Conservation (phyloP, 139 green algal species). For the Chlamydomonas sphaeroides region DNA sequence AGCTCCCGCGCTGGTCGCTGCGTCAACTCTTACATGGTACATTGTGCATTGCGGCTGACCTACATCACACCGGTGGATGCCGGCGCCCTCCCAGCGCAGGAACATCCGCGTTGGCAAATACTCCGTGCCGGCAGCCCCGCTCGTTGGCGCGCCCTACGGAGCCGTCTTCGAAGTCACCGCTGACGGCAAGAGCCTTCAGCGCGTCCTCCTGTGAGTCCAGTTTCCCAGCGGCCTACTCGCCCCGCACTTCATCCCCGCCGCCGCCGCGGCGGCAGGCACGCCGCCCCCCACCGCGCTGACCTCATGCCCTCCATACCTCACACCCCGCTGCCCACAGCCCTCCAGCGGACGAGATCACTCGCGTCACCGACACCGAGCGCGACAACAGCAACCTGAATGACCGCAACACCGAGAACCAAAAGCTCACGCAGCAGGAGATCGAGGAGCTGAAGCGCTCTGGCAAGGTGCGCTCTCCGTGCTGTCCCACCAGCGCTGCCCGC, state of each 20-base stretch:
- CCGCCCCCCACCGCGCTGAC: neutral
- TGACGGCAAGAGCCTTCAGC: constrained; percentile 46
- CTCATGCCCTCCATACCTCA: too few species aligned
- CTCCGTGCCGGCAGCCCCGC: constrained; percentile 31
- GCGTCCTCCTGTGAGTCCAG: constrained; percentile 32
- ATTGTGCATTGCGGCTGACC: too few species aligned
- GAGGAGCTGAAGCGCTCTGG: constrained; percentile 56
- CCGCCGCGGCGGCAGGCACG: too few species aligned
- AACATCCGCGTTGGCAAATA: constrained; percentile 64
- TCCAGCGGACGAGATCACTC: constrained; percentile 15
- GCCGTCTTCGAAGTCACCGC: constrained; percentile 61
- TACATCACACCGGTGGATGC: too few species aligned
- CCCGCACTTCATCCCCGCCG: too few species aligned
- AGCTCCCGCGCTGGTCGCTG: neutral
- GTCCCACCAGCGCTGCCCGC: too few species aligned
- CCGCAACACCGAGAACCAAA: constrained; percentile 63
- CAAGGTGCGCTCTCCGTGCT: too few species aligned
- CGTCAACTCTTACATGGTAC: neutral
- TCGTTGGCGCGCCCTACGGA: constrained; percentile 74
- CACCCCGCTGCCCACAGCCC: neutral
- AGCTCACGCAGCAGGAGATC: constrained; percentile 67
- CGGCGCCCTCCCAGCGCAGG: constrained; percentile 39
- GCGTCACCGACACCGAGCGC: constrained; percentile 36
- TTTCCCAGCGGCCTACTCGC: too few species aligned
- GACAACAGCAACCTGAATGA: constrained; percentile 68